phyloP scores from a whole-genome alignment of 257 asterid genomes.

The Solanum dulcamara region DNA sequence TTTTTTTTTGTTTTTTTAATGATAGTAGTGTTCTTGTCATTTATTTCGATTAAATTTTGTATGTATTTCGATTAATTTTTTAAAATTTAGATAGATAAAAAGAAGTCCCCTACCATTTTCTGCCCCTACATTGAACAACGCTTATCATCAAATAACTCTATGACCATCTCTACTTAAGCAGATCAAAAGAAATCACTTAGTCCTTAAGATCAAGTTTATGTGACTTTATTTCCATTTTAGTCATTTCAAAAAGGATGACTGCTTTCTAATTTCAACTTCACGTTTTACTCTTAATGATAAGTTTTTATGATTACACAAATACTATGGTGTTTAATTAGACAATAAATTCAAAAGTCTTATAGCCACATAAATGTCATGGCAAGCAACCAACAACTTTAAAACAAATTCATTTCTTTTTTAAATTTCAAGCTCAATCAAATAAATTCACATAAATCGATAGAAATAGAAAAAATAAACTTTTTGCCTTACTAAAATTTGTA shows the following conservation, averaged over 20 bases:
- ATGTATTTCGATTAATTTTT: neutral
- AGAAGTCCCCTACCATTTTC: too few relatives aligned
- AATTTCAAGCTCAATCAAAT: neutral
- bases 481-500: neutral
- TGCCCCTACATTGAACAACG: too few relatives aligned
- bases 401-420: neutral
- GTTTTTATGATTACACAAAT: neutral
- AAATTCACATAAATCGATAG: neutral
- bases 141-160: too few relatives aligned
- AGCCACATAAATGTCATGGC: neutral
- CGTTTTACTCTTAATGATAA: neutral
- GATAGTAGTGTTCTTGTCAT: neutral
- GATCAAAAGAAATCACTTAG: neutral
- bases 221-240: neutral
- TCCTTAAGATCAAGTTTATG: neutral
- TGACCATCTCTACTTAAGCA: neutral
- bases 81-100: too few relatives aligned
- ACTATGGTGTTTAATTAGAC: neutral
- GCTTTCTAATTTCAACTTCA: neutral
- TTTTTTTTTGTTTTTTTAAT: too few relatives aligned
- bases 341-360: neutral
- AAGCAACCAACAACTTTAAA: neutral
- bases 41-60: accelerated
- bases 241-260: neutral
- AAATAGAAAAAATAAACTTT: neutral